These are phyloP conservation scores for Penicillium sclerotigenum DNA, from an alignment of 2,329 filamentous ascomycete genomes.

Conservation along the genomic window DNA sequence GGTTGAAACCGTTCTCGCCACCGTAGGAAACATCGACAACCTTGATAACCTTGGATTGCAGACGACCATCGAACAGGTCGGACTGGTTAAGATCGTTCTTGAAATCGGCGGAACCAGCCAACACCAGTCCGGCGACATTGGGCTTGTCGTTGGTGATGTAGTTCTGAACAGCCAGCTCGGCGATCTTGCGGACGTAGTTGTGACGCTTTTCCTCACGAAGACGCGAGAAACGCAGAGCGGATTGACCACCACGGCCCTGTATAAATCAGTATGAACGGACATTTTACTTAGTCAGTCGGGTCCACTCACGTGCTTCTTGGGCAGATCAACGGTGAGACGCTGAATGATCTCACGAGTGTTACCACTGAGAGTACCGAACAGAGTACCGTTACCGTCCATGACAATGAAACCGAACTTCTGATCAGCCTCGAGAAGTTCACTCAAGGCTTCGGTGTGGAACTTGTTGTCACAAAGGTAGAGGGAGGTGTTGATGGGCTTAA, in stretches of 20 bases:
- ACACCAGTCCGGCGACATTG: conserved; percentile 91
- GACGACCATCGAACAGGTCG: conserved; percentile 91
- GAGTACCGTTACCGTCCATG: conserved; percentile 98
- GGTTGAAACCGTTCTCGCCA: conserved; percentile 99
- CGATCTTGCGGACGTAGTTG: conserved; percentile 99
- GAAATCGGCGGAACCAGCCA: conserved; percentile 97
- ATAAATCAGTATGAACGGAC: not conserved
- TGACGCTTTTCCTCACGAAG: conserved; percentile 98
- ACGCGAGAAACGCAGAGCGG: conserved; percentile 97
- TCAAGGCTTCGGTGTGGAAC: conserved; percentile 96
- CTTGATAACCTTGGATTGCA: conserved; percentile 96
- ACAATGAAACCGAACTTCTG: conserved; percentile 99
- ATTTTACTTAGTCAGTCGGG: not conserved
- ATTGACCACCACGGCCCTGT: conserved; percentile 94
- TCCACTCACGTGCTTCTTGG: conserved; percentile 78
- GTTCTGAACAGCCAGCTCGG: conserved; percentile 96
- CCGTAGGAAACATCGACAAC: conserved; percentile 98
- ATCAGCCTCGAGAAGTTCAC: conserved; percentile 95
- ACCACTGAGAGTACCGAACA: conserved; percentile 94
- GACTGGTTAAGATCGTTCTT: conserved; percentile 98
- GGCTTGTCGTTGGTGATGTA: conserved; percentile 98
- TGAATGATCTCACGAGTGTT: conserved; percentile 96
- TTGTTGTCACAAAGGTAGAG: conserved; percentile 99
- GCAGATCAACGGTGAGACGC: conserved; percentile 97
- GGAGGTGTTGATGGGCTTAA: conserved; percentile 99